Conservation (phyloP, 73 alveolate genomes). For the Uronychia setigera region DNA sequence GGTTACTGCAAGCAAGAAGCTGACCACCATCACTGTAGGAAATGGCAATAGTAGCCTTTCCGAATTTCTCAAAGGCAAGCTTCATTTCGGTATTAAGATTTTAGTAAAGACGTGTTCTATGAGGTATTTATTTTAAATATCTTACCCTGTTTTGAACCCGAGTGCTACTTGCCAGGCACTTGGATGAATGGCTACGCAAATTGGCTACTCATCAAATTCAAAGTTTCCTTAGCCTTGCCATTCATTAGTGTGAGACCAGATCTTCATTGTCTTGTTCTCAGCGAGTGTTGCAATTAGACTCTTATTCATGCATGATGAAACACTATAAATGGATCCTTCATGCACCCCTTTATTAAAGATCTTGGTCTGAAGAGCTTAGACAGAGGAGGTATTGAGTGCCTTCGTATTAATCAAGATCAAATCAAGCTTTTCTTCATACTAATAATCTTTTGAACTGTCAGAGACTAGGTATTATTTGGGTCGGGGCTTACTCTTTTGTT, state of each 20-base stretch:
- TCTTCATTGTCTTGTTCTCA: constrained; percentile 36
- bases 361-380: constrained; percentile 21
- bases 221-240: constrained; percentile 45
- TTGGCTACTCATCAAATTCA: constrained; percentile 56
- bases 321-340: constrained; percentile 43
- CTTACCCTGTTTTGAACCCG: constrained; percentile 65
- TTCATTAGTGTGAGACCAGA: constrained; percentile 53
- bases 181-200: constrained; percentile 60
- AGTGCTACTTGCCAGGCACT: constrained; percentile 57
- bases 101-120: constrained; percentile 41
- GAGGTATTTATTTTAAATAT: too few relatives aligned
- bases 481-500: neutral
- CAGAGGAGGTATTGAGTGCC: constrained; percentile 22
- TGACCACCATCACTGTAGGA: constrained; percentile 61
- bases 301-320: constrained; percentile 39
- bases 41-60: constrained; percentile 57
- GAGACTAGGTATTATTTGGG: neutral
- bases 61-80: constrained; percentile 56
- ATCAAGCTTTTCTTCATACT: constrained; percentile 41
- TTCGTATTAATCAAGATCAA: constrained; percentile 33
- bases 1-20: constrained; percentile 39
- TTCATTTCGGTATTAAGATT: constrained; percentile 43
- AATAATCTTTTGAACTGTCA: constrained; percentile 1
- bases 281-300: constrained; percentile 35
- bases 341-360: constrained; percentile 54